A percentile compares a stretch with the other conserved stretches of the same genome.
These are phyloP conservation scores for Pythium guiyangense DNA, from an alignment of 352 stramenopile species.

Conservation along the genomic window DNA sequence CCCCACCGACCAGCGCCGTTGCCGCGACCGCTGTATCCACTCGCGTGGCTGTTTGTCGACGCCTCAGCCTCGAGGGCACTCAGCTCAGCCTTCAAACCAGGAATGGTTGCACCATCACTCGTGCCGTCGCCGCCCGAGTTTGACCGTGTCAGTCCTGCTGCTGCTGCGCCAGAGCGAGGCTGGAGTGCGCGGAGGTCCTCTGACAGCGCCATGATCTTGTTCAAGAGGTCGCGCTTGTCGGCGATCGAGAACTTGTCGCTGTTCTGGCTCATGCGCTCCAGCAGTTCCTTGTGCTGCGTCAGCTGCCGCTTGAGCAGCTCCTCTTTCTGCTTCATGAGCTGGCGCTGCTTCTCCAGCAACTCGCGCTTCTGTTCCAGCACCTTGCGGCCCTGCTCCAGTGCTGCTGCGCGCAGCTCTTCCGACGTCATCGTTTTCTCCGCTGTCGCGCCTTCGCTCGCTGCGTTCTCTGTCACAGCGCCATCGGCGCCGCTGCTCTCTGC, in stretches of 20 bases:
- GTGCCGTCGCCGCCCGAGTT: conserved; percentile 9
- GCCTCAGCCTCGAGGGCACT: conserved; percentile 59
- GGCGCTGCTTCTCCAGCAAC: conserved; percentile 78
- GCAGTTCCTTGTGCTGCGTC: conserved; percentile 73
- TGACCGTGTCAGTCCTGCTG: conserved; percentile 3
- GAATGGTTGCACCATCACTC: conserved; percentile 23
- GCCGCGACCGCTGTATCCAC: conserved; percentile 21
- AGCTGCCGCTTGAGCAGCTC: conserved; percentile 78
- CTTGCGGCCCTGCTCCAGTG: conserved; percentile 73
- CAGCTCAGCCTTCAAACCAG: conserved; percentile 59
- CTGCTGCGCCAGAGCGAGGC: conserved; percentile 8
- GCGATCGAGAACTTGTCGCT: conserved; percentile 55
- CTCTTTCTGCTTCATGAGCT: conserved; percentile 83
- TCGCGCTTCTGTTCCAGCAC: conserved; percentile 86
- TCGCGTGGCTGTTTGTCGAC: conserved; percentile 14
- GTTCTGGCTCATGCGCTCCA: conserved; percentile 81
- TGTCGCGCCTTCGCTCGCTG: conserved; percentile 15
- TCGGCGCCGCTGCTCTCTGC: neutral
- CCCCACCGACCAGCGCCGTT: conserved; percentile 25
- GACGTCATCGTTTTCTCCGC: conserved; percentile 63
- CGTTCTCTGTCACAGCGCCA: neutral
- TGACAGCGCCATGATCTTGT: conserved; percentile 79
- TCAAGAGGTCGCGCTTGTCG: conserved; percentile 75
- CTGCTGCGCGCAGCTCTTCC: conserved; percentile 65
- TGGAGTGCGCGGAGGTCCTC: conserved; percentile 65